Base-by-base conservation (phyloP, 768 basidiomycete species). In the Mycena leptocephala region DNA sequence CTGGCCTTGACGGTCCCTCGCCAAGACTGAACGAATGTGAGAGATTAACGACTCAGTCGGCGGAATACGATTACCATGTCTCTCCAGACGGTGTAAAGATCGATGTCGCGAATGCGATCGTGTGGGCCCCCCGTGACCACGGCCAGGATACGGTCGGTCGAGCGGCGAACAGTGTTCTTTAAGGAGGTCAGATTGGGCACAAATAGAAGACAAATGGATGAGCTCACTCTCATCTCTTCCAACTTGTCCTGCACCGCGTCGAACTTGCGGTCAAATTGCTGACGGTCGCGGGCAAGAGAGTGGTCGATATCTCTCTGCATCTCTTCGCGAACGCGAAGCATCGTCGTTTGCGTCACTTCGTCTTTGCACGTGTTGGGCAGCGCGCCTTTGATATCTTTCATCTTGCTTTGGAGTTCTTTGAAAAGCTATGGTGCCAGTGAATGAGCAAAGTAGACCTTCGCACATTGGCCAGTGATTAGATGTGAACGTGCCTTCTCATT, bases 1-100 rank as follows among this genome's bases (percentile, higher is more conserved):
- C 86, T 82, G 0, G 90, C 88, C 76, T 91, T 90, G 37, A 91
- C 90, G 73, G 85, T 90, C 11, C 89, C 86, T 78, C 87, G 87
- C 90, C 90, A 91, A 11, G 85, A 85, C 90, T 90, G 41, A 43
- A 5, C 2, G n/a, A 37, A 53, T 20, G 20, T 66, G 4, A 53
- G 65, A 4, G 2, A 5, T 37, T n/a, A 33, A 46, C 4, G 16
- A 14, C 33, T 35, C 11, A 24, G 22, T 9, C 3, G n/a, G 35
- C 7, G n/a, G 18, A 18, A 33, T 37, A 37, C 5, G 22, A 51
- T 53, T 18, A 66, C 65, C 65, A 66, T 66, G 13, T 89, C 88
- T 79, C 88, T 89, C 91, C 90, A 91, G 1, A 91, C 83, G 8
- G 79, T 82, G 69, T 85, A 86, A n/a, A 91, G 80, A 70, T 91